A percentile compares a stretch with the other conserved stretches of the same genome.
phyloP scores from a whole-genome alignment of 768 basidiomycete species.

The Lentinula raphanica region DNA sequence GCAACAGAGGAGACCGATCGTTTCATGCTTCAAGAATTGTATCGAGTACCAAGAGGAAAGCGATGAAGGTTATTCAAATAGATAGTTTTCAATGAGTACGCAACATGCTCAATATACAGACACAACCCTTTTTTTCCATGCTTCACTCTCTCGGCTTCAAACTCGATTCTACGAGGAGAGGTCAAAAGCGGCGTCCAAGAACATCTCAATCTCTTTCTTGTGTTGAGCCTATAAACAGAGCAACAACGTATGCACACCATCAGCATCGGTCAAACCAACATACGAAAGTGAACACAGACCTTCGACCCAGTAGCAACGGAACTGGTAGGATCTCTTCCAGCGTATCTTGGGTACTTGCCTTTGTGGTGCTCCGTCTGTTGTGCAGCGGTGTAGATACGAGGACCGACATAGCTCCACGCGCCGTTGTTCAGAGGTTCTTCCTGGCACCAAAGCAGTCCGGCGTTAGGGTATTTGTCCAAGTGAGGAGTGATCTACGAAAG shows the following conservation, averaged over 20 bases:
- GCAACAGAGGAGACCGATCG: too few species aligned
- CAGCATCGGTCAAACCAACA: too few species aligned
- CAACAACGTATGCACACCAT: slow-evolving; percentile 12
- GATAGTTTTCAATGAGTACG: too few species aligned
- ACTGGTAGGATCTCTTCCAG: slow-evolving; percentile 87
- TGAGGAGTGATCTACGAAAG: slow-evolving; percentile 74
- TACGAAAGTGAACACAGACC: too few species aligned
- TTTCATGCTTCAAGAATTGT: too few species aligned
- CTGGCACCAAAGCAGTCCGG: slow-evolving; percentile 91
- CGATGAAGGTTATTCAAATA: too few species aligned
- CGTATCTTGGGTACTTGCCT: slow-evolving; percentile 86
- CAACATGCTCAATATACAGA: too few species aligned
- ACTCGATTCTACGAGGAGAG: slow-evolving; percentile 13
- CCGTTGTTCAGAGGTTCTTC: slow-evolving; percentile 98
- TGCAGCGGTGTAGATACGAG: slow-evolving; percentile 90
- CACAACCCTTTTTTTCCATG: too few species aligned
- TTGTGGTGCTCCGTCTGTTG: slow-evolving; percentile 87
- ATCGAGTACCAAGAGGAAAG: too few species aligned
- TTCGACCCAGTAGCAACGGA: slow-evolving; percentile 93
- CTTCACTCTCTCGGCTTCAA: neutral
- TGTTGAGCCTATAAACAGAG: slow-evolving; percentile 54
- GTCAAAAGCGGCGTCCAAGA: slow-evolving; percentile 60
- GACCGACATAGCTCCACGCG: slow-evolving; percentile 94
- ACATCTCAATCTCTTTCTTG: slow-evolving; percentile 85
- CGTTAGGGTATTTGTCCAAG: slow-evolving; percentile 95